Evolutionary conservation across 345 rosid species (phyloP).

Genomic region (Hirschfeldia incana): DNA sequence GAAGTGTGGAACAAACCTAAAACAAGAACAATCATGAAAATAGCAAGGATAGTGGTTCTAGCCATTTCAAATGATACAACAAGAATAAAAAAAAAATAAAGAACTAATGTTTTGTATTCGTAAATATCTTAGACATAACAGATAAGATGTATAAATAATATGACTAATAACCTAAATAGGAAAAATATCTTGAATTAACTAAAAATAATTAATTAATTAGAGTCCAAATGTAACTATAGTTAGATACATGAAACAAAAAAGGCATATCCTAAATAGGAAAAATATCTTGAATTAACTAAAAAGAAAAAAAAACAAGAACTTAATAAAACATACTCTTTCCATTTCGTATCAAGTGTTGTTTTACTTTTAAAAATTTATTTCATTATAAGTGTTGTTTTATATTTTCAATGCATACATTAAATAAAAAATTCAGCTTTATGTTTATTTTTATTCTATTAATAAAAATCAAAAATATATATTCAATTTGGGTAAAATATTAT

Average conservation of each 20-base stretch:
- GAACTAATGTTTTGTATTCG: background rate
- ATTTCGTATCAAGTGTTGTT: background rate
- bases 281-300: background rate
- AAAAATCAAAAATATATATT: no score
- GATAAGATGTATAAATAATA: background rate
- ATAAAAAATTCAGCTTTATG: background rate
- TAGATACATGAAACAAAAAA: background rate
- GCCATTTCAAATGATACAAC: background rate
- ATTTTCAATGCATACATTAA: background rate
- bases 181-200: no score
- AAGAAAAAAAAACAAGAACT: background rate
- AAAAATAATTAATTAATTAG: background rate
- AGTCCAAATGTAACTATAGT: no score
- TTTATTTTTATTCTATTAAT: no score
- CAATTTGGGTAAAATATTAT: no score
- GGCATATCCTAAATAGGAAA: background rate
- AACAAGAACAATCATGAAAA: background rate
- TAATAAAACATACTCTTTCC: background rate
- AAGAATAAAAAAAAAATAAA: background rate
- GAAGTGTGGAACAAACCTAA: background rate
- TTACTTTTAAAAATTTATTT: background rate
- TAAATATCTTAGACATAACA: background rate
- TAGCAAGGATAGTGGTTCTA: background rate
- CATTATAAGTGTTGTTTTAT: background rate
- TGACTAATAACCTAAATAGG: background rate